These are phyloP conservation scores for Naganishia vaughanmartiniae DNA, from an alignment of 768 basidiomycete genomes.

Conservation along the genomic window DNA sequence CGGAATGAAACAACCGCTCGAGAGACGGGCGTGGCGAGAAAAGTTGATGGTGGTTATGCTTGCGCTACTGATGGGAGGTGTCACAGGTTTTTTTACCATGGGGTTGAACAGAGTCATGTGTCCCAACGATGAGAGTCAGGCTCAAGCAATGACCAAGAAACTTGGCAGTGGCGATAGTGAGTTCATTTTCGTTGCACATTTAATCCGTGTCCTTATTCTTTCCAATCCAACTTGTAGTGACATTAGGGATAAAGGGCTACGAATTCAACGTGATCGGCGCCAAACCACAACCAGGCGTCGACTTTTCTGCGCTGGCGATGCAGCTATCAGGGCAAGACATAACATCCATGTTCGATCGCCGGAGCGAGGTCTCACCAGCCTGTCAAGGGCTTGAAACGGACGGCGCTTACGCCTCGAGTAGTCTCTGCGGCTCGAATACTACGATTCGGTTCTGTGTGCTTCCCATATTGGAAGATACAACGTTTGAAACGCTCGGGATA, in stretches of 20 bases:
- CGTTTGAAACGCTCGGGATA: slow-evolving; percentile 64
- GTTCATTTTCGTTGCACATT: not conserved
- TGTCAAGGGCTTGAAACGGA: slow-evolving; percentile 61
- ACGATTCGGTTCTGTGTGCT: slow-evolving; percentile 64
- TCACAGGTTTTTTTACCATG: slow-evolving; percentile 87
- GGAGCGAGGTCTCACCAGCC: slow-evolving; percentile 62
- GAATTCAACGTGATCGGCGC: slow-evolving; percentile 70
- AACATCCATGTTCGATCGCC: slow-evolving; percentile 76
- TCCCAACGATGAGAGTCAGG: slow-evolving; percentile 57
- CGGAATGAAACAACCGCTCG: slow-evolving; percentile 73
- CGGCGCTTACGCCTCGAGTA: slow-evolving; percentile 69
- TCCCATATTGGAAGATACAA: slow-evolving; percentile 61
- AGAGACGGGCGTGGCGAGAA: slow-evolving; percentile 92
- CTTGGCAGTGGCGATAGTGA: slow-evolving; percentile 2
- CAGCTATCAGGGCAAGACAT: slow-evolving; percentile 76
- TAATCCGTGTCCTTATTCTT: not conserved
- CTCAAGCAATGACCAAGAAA: slow-evolving; percentile 33
- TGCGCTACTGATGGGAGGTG: slow-evolving; percentile 70
- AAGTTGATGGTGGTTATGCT: slow-evolving; percentile 91
- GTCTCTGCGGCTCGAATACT: slow-evolving; percentile 60
- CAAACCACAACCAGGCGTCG: slow-evolving; percentile 58
- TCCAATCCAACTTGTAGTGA: slow-evolving; percentile 54
- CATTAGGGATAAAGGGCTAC: slow-evolving; percentile 72
- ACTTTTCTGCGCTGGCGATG: slow-evolving; percentile 62
- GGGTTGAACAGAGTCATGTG: slow-evolving; percentile 91